Conservation (phyloP, 2,329 filamentous ascomycete genomes). For the Botrytis porri region DNA sequence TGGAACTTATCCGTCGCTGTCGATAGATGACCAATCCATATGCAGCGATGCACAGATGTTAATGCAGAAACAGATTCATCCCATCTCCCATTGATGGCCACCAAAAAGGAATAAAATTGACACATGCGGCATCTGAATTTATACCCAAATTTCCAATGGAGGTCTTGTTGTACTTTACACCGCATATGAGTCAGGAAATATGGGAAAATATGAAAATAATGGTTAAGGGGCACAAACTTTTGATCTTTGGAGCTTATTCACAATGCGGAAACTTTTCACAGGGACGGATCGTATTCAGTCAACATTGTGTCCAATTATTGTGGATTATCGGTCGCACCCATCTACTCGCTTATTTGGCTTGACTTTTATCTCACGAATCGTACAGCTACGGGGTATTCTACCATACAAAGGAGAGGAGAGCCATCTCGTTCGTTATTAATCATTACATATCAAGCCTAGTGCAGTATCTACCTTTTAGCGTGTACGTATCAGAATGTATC, state of each 20-base stretch:
- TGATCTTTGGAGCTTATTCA: neutral
- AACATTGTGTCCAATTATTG: neutral
- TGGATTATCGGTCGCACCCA: neutral
- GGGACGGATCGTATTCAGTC: slow-evolving; percentile 4
- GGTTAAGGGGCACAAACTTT: slow-evolving; percentile 2
- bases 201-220: neutral
- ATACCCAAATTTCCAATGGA: neutral
- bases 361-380: neutral
- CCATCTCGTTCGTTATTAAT: neutral
- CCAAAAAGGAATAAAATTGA: neutral
- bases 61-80: neutral
- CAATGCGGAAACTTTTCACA: neutral
- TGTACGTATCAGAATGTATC: slow-evolving; percentile 2
- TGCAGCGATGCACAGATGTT: neutral
- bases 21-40: neutral
- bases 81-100: neutral
- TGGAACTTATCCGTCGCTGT: neutral
- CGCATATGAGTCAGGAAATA: neutral
- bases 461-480: neutral
- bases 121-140: neutral
- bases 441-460: neutral
- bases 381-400: neutral
- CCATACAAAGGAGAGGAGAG: neutral
- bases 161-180: neutral
- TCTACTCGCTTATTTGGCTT: slow-evolving; percentile 1